A percentile compares a stretch with the other conserved stretches of the same genome.
Evolutionary conservation across 2,329 filamentous ascomycete species (phyloP).

Genomic region (Capronia epimyces): DNA sequence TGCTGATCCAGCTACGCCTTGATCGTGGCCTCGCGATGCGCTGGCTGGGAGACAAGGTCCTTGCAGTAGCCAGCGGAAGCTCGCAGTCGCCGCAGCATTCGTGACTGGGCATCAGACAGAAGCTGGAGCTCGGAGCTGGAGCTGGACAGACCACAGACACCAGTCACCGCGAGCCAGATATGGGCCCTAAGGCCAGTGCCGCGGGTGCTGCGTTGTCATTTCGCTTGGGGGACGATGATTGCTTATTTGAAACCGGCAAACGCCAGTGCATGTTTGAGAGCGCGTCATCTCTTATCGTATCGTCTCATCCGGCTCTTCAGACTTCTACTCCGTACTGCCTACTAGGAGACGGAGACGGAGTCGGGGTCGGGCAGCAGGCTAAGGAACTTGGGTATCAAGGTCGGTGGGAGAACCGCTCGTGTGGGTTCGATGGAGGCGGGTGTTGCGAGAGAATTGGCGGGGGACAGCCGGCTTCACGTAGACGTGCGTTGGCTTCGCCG

Average conservation of each 20-base stretch:
- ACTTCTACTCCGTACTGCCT: too few relatives aligned
- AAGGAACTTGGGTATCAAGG: constrained; percentile 4
- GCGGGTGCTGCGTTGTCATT: constrained; percentile 18
- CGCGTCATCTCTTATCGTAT: neutral
- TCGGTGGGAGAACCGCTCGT: neutral
- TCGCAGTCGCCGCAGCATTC: neutral
- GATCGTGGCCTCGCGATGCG: neutral
- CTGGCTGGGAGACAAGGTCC: neutral
- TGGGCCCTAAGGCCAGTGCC: neutral
- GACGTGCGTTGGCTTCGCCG: constrained; percentile 11
- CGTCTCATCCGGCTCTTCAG: neutral
- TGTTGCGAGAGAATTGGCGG: neutral
- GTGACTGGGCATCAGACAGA: neutral
- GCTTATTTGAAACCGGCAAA: neutral
- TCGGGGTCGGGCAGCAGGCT: too few relatives aligned
- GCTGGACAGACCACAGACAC: constrained; percentile 1
- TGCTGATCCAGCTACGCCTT: constrained; percentile 6
- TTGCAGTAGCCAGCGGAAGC: constrained; percentile 10
- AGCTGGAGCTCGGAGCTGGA: neutral
- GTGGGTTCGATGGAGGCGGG: neutral
- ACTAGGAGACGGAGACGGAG: too few relatives aligned
- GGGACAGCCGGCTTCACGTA: neutral
- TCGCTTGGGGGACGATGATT: constrained; percentile 4
- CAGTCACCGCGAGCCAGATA: constrained; percentile 11
- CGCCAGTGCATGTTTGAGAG: neutral